These are phyloP conservation scores for Torulaspora globosa DNA, from an alignment of 1,139 yeast genomes.

Conservation along the genomic window DNA sequence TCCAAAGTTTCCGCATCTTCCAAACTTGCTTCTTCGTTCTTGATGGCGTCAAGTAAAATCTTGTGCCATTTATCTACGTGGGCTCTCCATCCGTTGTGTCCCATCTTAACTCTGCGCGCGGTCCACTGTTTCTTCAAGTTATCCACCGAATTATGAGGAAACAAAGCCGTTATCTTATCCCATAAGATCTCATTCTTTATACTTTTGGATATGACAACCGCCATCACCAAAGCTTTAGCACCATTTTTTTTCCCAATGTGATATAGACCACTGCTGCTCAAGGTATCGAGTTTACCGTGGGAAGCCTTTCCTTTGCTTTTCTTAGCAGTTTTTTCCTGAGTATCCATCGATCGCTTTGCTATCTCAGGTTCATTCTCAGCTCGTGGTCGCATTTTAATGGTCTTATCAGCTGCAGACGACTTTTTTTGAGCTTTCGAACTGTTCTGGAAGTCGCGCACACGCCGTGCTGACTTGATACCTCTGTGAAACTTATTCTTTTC, in stretches of 20 bases:
- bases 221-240: conserved; percentile 28
- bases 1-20: conserved; percentile 33
- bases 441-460: conserved; percentile 33
- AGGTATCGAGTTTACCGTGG: not conserved
- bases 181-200: conserved; percentile 35
- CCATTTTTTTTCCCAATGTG: conserved; percentile 30
- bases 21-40: conserved; percentile 30
- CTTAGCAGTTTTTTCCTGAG: not conserved
- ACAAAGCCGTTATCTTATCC: conserved; percentile 31
- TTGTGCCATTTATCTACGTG: conserved; percentile 34
- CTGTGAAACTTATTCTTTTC: conserved; percentile 32
- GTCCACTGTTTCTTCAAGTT: conserved; percentile 36
- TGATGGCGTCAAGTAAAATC: conserved; percentile 31
- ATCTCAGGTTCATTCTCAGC: not conserved
- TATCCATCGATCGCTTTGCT: not conserved
- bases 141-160: conserved; percentile 34
- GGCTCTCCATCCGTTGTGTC: conserved; percentile 35
- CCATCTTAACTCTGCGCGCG: conserved; percentile 33
- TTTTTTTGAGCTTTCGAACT: conserved; percentile 7
- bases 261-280: conserved; percentile 7
- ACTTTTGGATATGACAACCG: conserved; percentile 35
- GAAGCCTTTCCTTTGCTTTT: not conserved
- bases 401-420: not conserved
- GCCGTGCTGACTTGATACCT: conserved; percentile 32
- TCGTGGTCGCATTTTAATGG: not conserved